These are phyloP conservation scores for Anthoceros angustus DNA, from an alignment of 225 moss, liverwort and hornwort genomes.

Conservation along the genomic window DNA sequence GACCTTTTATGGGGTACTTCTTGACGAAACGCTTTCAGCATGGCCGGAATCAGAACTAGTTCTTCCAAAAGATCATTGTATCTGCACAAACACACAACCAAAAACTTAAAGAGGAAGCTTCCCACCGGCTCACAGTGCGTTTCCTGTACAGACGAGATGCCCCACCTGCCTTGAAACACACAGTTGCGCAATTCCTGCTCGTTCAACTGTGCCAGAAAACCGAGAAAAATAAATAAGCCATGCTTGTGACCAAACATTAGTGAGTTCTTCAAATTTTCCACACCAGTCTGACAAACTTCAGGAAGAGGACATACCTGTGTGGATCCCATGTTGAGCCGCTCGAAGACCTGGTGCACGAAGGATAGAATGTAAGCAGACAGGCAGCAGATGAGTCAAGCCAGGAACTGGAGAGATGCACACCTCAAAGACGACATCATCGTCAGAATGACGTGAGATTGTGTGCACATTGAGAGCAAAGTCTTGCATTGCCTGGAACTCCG, in stretches of 20 bases:
- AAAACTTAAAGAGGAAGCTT: neutral
- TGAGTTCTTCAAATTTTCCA: neutral
- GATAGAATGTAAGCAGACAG: neutral
- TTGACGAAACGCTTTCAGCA: constrained; percentile 30
- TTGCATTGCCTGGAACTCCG: constrained; percentile 45
- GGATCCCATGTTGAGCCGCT: constrained; percentile 38
- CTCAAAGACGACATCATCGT: constrained; percentile 41
- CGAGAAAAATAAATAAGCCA: neutral
- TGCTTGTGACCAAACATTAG: neutral
- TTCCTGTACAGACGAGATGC: neutral
- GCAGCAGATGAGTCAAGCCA: neutral
- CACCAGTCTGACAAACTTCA: neutral
- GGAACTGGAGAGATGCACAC: constrained; percentile 5
- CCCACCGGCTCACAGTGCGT: neutral
- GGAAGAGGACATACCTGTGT: constrained; percentile 20
- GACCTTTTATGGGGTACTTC: constrained; percentile 36
- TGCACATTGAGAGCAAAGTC: constrained; percentile 45
- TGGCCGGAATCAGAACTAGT: constrained; percentile 21
- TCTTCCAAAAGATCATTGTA: constrained; percentile 40
- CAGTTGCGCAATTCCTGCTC: constrained; percentile 42
- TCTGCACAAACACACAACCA: constrained; percentile 8
- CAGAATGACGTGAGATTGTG: constrained; percentile 36
- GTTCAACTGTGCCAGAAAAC: constrained; percentile 17
- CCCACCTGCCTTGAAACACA: constrained; percentile 48
- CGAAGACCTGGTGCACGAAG: constrained; percentile 23